These are phyloP conservation scores for Lactifluus hygrophoroides DNA, from an alignment of 768 basidiomycete species.

Conservation along the genomic window DNA sequence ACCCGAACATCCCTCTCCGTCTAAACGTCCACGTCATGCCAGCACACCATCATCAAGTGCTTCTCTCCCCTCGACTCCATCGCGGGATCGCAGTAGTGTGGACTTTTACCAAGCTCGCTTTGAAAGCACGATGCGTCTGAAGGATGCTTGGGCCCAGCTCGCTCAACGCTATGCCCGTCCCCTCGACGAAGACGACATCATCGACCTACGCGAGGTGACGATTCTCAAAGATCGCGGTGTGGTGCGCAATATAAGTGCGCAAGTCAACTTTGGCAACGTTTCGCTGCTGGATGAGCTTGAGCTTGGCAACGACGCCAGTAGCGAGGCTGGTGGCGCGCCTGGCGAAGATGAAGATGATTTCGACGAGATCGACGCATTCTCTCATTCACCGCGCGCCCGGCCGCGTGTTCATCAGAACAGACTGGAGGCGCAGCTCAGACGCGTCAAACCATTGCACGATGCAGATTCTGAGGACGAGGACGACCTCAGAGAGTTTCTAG, in stretches of 20 bases:
- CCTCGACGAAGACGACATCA: slow-evolving; percentile 72
- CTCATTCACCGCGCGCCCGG: slow-evolving; percentile 26
- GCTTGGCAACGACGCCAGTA: slow-evolving; percentile 30
- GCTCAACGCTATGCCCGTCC: slow-evolving; percentile 58
- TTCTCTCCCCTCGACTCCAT: slow-evolving; percentile 21
- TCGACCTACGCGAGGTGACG: slow-evolving; percentile 53
- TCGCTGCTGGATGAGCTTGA: slow-evolving; percentile 28
- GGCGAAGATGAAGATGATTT: slow-evolving; percentile 43
- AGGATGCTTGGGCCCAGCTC: slow-evolving; percentile 58
- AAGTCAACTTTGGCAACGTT: slow-evolving; percentile 46
- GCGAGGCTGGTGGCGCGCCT: slow-evolving; percentile 28
- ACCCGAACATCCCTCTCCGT: slow-evolving; percentile 29
- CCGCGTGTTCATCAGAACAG: slow-evolving; percentile 22
- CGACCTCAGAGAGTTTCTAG: slow-evolving; percentile 58
- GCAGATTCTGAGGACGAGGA: slow-evolving; percentile 46
- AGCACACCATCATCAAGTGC: slow-evolving; percentile 35
- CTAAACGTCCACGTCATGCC: slow-evolving; percentile 42
- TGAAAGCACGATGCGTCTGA: slow-evolving; percentile 47
- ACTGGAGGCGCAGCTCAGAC: slow-evolving; percentile 26
- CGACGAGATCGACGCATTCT: slow-evolving; percentile 53
- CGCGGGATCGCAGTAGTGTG: slow-evolving; percentile 22
- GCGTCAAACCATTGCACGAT: slow-evolving; percentile 35
- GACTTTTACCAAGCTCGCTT: slow-evolving; percentile 49
- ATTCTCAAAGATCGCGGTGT: slow-evolving; percentile 68
- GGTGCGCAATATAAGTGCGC: slow-evolving; percentile 35